Percentiles rank a stretch among this genome's conserved stretches.
Conservation (phyloP, 139 green algal species). For the Coccomyxa sp. region DNA sequence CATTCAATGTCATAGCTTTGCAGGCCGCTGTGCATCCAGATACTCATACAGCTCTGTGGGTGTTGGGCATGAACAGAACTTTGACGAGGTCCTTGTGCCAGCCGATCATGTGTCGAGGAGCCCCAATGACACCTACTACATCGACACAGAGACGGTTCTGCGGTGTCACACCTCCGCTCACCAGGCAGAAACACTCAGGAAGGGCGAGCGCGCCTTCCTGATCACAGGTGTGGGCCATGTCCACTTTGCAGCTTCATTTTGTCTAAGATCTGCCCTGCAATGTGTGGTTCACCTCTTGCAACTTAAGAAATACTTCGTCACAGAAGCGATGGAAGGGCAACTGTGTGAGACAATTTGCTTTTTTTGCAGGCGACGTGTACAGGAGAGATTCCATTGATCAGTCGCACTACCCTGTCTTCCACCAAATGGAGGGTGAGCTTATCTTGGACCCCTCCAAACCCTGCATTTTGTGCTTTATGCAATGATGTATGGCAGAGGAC, state of each 20-base stretch:
- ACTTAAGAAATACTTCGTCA: not conserved
- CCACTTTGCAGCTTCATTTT: not conserved
- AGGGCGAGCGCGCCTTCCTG: slow-evolving; percentile 79
- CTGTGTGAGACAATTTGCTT: not conserved
- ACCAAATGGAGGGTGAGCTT: slow-evolving; percentile 97
- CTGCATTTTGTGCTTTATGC: too few species aligned
- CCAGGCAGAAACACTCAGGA: slow-evolving; percentile 77
- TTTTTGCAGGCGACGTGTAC: slow-evolving; percentile 20
- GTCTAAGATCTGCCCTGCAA: too few species aligned
- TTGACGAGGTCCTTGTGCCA: slow-evolving; percentile 91
- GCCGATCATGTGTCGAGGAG: slow-evolving; percentile 81
- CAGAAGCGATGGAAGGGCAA: not conserved
- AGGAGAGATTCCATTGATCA: slow-evolving; percentile 92
- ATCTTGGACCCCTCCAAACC: not conserved
- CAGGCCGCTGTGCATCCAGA: too few species aligned
- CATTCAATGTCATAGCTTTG: too few species aligned
- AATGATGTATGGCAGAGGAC: too few species aligned
- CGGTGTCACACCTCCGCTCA: slow-evolving; percentile 84
- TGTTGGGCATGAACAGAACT: slow-evolving; percentile 49
- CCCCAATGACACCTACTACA: slow-evolving; percentile 99
- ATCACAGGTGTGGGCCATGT: slow-evolving; percentile 68
- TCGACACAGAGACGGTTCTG: slow-evolving; percentile 68
- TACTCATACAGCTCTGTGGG: too few species aligned
- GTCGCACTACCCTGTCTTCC: slow-evolving; percentile 99
- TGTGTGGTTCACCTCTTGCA: too few species aligned